Base-by-base conservation (phyloP, 768 basidiomycete species). In the Rhodosporidiobolus odoratus region DNA sequence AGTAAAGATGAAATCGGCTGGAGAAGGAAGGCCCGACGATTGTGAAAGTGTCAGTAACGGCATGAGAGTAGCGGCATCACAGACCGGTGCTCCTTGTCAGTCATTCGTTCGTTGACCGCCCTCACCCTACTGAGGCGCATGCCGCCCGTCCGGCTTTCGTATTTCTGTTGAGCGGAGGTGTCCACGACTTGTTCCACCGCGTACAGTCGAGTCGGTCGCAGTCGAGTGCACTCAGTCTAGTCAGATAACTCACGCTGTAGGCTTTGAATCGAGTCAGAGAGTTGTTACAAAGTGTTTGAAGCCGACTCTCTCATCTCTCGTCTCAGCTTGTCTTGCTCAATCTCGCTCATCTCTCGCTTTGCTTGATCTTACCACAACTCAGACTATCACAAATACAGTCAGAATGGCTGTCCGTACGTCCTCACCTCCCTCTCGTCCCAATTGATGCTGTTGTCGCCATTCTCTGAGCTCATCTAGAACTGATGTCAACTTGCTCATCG, bases 341-440 rank as follows among this genome's bases (percentile, higher is more conserved):
- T 38, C 57, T 43, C 34, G 37, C 45, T 40, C 30, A 23, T 32
- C 47, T 25, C 30, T 16, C 27, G 34, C 41, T 34, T 45, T 61
- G 41, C 32, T 23, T 30, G 35, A 27, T 32, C 12, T 7, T 34
- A 3, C 57, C 15, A 19, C 54, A 15, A 17, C 54, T 65, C 65
- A 65, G 58, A 57, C 40, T 63, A 41, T 41, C 23, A 7, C 57
- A 32, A 27, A 23, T 54, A 37, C 35, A 4, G 3, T 71, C 73
- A 80, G 38, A 77, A 89, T 88, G 88, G 86, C 88, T 58, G 86
- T 86, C 77, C 87, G 88, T 88, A 75, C 76, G 86, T 59, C 45
- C 62, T 41, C 37, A 17, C 13, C 27, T 0, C 41, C 1, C 21
- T 25, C 58, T n/a, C 38, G 12, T 17, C 23, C 19, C 16, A 9